Conservation (phyloP, 768 basidiomycete genomes). For the Boletus rubroflammeus region DNA sequence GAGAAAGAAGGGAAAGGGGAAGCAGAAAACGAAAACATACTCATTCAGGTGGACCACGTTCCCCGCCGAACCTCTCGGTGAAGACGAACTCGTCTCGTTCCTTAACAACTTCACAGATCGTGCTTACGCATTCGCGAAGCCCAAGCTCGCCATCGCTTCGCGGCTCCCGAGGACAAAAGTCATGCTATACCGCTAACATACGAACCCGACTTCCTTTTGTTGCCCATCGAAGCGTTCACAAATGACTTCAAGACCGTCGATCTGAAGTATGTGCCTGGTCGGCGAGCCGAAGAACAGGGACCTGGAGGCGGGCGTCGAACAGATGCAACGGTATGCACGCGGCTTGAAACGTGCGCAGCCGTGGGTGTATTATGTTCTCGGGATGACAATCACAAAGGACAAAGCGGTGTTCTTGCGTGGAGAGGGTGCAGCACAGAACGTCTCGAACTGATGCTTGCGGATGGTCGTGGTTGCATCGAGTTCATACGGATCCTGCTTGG, state of each 20-base stretch:
- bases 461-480: conserved; percentile 6
- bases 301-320: neutral
- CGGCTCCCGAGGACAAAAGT: neutral
- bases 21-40: neutral
- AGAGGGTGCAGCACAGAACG: conserved; percentile 2
- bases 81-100: conserved; percentile 6
- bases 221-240: conserved; percentile 9
- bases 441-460: conserved; percentile 1
- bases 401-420: neutral
- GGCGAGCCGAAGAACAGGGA: conserved; percentile 6
- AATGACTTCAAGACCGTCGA: neutral
- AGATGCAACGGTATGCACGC: conserved; percentile 7
- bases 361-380: conserved; percentile 7
- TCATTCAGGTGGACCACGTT: conserved; percentile 6
- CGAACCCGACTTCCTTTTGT: conserved; percentile 9
- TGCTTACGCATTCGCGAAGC: neutral
- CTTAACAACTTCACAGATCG: neutral
- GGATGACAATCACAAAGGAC: neutral
- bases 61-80: conserved; percentile 1
- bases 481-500: conserved; percentile 11
- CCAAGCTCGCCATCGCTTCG: neutral
- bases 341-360: neutral
- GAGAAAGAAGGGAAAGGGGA: neutral
- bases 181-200: neutral
- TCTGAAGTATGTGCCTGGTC: neutral